Base-by-base conservation (phyloP, 2,329 filamentous ascomycete species). In the Passalora sequoiae region DNA sequence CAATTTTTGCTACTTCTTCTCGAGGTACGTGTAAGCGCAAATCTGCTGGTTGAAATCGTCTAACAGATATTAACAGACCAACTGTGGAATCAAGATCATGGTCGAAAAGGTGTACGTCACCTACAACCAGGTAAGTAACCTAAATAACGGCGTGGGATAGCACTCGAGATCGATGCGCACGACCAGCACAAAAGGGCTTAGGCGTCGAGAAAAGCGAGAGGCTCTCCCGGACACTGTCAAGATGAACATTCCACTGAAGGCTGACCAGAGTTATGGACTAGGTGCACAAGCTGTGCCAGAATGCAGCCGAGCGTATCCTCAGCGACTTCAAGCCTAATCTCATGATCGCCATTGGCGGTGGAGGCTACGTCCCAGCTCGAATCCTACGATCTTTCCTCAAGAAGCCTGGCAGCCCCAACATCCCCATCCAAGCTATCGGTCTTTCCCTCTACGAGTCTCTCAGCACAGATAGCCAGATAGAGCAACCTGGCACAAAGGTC, bases 351-450 rank as follows among this genome's bases (percentile, higher is more conserved):
- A 97, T 97, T 66, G 92, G 92, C 60, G 92, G 92, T 54, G 92
- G 92, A 60, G 92, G 92, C 61, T 98, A 96, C 69, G 89, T 98
- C 29, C 92, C 92, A 49, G 92, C 92, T 33, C 86, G 92, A 60
- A 98, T 98, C 67, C 80, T 98, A 53, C 87, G 92, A 74, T 97
- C 92, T 15, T 98, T 98, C 76, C 85, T 98, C 67, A 96, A 94
- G 77, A 80, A 81, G 65, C 77, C 86, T 47, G 87, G 85, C 58
- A 78, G 75, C 50, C 82, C 89, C 69, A 98, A 98, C 74, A 98
- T 98, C 62, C 91, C 92, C 56, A 98, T 98, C 69, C 92, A 98
- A 77, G 92, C 92, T 54, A 98, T 98, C 67, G 92, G 92, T 37
- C 84, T 98, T 53, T 97, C 91, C 16, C 83, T 98, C 43, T 98